These are phyloP conservation scores for Lumnitzera littorea DNA, from an alignment of 345 rosid genomes.

Conservation along the genomic window DNA sequence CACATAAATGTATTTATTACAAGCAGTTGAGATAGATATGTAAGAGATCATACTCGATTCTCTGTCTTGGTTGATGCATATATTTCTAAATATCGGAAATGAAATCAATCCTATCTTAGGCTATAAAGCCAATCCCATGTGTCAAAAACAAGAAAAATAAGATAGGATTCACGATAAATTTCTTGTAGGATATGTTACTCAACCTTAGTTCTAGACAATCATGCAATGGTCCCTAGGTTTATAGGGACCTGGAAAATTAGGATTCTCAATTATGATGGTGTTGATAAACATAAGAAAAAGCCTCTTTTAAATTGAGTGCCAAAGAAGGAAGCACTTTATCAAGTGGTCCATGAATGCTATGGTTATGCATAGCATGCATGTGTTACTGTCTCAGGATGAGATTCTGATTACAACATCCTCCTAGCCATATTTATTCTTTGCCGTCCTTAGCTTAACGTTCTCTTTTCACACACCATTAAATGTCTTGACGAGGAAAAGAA, in stretches of 20 bases:
- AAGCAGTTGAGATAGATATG: too few species aligned
- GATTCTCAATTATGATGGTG: background rate
- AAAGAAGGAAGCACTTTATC: slow-evolving; percentile 15
- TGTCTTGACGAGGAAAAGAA: background rate
- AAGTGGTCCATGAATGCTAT: slow-evolving; percentile 18
- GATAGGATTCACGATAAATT: too few species aligned
- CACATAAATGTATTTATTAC: too few species aligned
- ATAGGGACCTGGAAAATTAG: background rate
- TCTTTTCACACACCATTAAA: background rate
- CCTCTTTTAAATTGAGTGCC: slow-evolving; percentile 15
- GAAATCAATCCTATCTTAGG: too few species aligned
- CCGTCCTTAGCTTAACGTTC: too few species aligned
- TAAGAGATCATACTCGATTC: too few species aligned
- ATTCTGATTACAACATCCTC: background rate
- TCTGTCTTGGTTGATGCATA: too few species aligned
- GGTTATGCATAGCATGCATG: background rate
- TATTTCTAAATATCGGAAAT: too few species aligned
- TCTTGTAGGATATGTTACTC: too few species aligned
- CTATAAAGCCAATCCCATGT: too few species aligned
- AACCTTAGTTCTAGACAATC: too few species aligned
- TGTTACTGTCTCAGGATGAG: background rate
- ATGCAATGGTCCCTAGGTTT: background rate
- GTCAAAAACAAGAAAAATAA: too few species aligned
- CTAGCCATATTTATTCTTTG: background rate
- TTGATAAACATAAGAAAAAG: background rate